Base-by-base conservation (phyloP, 768 basidiomycete species). In the Tricholoma sp. region DNA sequence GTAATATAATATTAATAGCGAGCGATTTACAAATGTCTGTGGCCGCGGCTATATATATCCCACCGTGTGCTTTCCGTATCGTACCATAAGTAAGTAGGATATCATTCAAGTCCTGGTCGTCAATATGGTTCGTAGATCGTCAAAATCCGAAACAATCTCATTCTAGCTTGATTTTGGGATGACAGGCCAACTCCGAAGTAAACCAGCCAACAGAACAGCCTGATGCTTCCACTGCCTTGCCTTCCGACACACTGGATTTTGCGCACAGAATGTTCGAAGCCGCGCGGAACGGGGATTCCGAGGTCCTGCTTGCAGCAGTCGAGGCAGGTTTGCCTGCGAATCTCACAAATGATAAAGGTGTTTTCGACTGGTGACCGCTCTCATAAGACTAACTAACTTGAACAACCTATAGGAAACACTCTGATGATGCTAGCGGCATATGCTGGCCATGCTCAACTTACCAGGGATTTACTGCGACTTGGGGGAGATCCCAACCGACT, bases 341-440 rank as follows among this genome's bases (percentile, higher is more conserved):
- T 66, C 76, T 92, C 52, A 86, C 86, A 13, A 91, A 91, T 58
- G 73, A 79, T 45, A 81, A 88, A 76, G 88, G 88, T 82, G 55
- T 31, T 49, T 57, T 28, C 54, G 11, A 37, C 28, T 53, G 41
- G 33, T 41, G 51, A 9, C n/a, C 17, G 15, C 13, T n/a, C 18
- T 24, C 2, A 24, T 24, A 24, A 44, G 17, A 62, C 39, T 52
- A 34, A 44, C 57, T 54, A 29, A 32, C 24, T 52, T 33, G 18
- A n/a, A 41, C 17, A 6, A 39, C 33, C 39, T 34, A 28, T 63
- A 85, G 89, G 90, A 18, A 91, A 91, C 66, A 88, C 88, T 4
- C 73, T 92, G 6, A 72, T 91, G 53, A 91, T 91, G 88, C 80
- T 90, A 51, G 84, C 86, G 3, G 80, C 89, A 2, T 91, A 91